Base-by-base conservation (phyloP, 2,329 filamentous ascomycete genomes). In the Penicillium sclerotiorum region DNA sequence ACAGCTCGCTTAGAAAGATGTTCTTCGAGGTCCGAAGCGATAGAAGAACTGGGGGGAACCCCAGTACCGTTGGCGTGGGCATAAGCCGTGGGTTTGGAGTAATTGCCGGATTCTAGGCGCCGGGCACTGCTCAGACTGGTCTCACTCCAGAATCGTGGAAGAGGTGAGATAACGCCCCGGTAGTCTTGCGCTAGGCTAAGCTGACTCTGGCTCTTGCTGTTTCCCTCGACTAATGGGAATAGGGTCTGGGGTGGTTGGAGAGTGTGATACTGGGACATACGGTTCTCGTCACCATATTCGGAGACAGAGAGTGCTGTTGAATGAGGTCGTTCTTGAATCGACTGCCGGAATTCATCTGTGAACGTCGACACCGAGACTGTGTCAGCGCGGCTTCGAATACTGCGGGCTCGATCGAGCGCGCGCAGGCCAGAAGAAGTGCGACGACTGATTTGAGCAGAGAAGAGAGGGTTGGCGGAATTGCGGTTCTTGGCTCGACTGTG, bases 401-500 rank as follows among this genome's bases (percentile, higher is more conserved):
- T 70, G 32, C 64, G 65, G n/a, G 65, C 63, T 46, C 66, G 60
- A 20, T 70, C 66, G 2, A 72, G 54, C 2, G 68, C 65, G 15
- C 69, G 67, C 12, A 66, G 44, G 13, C 63, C 65, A 6, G 67
- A 69, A 4, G 69, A 69, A 8, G 56, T 58, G 35, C 66, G 66
- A 25, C 66, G 67, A 25, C 59, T 65, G 44, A 65, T 56, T 47
- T 70, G 66, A 2, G 65, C 67, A 2, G 69, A 68, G 49, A 72
- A 72, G 37, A 72, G 51, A 2, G 69, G 69, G 40, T 72, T 72
- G 23, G 66, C 58, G 2, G 69, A 71, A 50, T 72, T 72, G 46
- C 69, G 66, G 44, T 62, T 58, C 43, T 69, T 71, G 35, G 69
- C 69, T 4, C 69, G 67, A 36, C 60, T 65, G 49, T 72, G 68